A percentile compares a stretch with the other conserved stretches of the same genome.
Conservation (phyloP, 2,329 filamentous ascomycete genomes). For the Aquanectria penicillioides region DNA sequence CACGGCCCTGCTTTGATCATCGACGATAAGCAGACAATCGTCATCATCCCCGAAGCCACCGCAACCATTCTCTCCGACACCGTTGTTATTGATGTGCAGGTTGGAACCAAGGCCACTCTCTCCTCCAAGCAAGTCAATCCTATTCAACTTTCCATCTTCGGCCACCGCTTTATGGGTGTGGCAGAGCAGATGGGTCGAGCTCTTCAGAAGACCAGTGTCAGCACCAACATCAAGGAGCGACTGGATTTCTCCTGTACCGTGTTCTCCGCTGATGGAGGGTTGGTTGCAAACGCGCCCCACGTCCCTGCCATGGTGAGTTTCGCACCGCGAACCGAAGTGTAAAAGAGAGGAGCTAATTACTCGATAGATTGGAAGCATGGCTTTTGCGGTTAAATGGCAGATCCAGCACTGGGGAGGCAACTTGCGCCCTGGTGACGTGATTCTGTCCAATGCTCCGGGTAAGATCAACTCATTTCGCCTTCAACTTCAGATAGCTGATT, state of each 20-base stretch:
- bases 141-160: conserved; percentile 80
- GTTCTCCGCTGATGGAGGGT: conserved; percentile 77
- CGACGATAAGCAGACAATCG: conserved; percentile 88
- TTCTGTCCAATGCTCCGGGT: conserved; percentile 79
- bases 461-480: not conserved
- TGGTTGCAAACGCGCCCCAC: conserved; percentile 82
- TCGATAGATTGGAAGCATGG: conserved; percentile 83
- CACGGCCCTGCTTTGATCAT: conserved; percentile 85
- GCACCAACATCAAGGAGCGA: conserved; percentile 82
- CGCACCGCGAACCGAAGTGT: no score
- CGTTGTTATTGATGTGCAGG: conserved; percentile 83
- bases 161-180: conserved; percentile 84
- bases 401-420: conserved; percentile 81
- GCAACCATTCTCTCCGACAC: conserved; percentile 85
- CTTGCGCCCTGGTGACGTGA: conserved; percentile 78
- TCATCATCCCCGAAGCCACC: conserved; percentile 81
- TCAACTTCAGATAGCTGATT: not conserved
- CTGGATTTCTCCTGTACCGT: conserved; percentile 84
- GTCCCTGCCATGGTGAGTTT: conserved; percentile 57
- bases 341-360: not conserved
- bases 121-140: conserved; percentile 68
- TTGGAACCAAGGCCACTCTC: conserved; percentile 47
- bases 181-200: conserved; percentile 85
- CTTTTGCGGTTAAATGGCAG: conserved; percentile 79
- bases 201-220: conserved; percentile 81